These are phyloP conservation scores for Termitomyces sp. DNA, from an alignment of 768 basidiomycete genomes.

Conservation along the genomic window DNA sequence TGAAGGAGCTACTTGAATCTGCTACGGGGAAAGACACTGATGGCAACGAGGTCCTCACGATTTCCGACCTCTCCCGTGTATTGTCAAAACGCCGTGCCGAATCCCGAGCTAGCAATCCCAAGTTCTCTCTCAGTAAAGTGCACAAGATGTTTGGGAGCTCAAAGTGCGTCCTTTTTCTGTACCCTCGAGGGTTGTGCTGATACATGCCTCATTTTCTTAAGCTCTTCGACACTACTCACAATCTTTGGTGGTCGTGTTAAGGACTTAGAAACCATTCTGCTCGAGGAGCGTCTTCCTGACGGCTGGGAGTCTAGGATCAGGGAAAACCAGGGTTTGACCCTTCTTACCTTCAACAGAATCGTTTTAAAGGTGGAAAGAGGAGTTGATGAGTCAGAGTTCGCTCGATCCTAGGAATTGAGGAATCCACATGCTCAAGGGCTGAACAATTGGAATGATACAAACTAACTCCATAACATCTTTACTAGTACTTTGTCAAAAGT, in stretches of 20 bases:
- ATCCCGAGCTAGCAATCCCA: slow-evolving; percentile 43
- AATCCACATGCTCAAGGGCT: not conserved
- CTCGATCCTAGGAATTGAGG: slow-evolving; percentile 2
- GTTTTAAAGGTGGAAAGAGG: slow-evolving; percentile 35
- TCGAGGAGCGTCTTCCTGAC: slow-evolving; percentile 65
- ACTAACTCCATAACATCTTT: not conserved
- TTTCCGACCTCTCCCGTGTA: slow-evolving; percentile 51
- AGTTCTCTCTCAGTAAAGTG: slow-evolving; percentile 41
- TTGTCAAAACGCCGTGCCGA: slow-evolving; percentile 59
- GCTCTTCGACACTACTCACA: slow-evolving; percentile 56
- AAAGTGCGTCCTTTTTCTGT: slow-evolving; percentile 44
- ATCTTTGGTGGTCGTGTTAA: slow-evolving; percentile 61
- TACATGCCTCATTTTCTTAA: slow-evolving; percentile 17
- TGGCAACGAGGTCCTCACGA: slow-evolving; percentile 44
- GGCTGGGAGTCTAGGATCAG: slow-evolving; percentile 64
- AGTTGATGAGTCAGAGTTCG: slow-evolving; percentile 31
- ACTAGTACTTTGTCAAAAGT: not conserved
- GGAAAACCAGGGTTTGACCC: slow-evolving; percentile 54
- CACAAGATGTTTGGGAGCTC: slow-evolving; percentile 64
- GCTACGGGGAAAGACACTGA: slow-evolving; percentile 54
- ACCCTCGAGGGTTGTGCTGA: not conserved
- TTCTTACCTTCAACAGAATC: slow-evolving; percentile 47
- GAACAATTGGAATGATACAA: not conserved
- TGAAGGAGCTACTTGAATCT: slow-evolving; percentile 50
- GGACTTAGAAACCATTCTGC: slow-evolving; percentile 50